phyloP scores from a whole-genome alignment of 768 basidiomycete species.

The Cyathus striatus region DNA sequence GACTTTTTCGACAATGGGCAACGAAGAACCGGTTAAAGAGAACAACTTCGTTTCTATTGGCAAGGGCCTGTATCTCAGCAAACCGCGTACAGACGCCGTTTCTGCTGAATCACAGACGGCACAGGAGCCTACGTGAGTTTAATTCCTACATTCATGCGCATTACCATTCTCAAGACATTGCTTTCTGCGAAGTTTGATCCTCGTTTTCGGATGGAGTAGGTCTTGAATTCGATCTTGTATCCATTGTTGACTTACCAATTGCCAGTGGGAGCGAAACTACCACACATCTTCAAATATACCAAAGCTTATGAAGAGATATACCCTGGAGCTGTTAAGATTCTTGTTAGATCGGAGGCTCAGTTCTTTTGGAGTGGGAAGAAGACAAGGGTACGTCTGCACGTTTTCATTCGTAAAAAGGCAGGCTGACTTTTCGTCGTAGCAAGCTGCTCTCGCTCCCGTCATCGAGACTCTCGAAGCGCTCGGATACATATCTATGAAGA shows the following conservation, averaged over 20 bases:
- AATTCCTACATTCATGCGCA: not conserved
- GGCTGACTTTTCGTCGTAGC: conserved; percentile 11
- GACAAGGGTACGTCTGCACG: conserved; percentile 23
- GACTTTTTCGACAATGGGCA: not conserved
- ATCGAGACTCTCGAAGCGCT: conserved; percentile 29
- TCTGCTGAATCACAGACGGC: not conserved
- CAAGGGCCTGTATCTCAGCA: conserved; percentile 16
- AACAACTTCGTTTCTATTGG: conserved; percentile 9
- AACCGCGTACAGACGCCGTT: conserved; percentile 3
- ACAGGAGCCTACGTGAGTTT: conserved; percentile 12
- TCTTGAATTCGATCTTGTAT: conserved; percentile 2
- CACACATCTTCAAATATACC: conserved; percentile 43
- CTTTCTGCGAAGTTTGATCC: conserved; percentile 25
- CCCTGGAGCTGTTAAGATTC: conserved; percentile 34
- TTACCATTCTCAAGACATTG: not conserved
- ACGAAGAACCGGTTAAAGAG: not conserved
- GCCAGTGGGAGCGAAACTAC: conserved; percentile 39
- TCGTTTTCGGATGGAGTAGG: conserved; percentile 45
- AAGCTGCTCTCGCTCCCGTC: conserved; percentile 25
- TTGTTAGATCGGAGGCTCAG: conserved; percentile 29
- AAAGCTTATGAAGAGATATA: conserved; percentile 33
- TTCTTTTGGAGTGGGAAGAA: conserved; percentile 28
- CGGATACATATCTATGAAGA: conserved; percentile 20
- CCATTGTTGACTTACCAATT: not conserved
- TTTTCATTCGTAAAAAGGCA: not conserved